Base-by-base conservation (phyloP, 257 asterid species). In the Nicotiana benthamiana region DNA sequence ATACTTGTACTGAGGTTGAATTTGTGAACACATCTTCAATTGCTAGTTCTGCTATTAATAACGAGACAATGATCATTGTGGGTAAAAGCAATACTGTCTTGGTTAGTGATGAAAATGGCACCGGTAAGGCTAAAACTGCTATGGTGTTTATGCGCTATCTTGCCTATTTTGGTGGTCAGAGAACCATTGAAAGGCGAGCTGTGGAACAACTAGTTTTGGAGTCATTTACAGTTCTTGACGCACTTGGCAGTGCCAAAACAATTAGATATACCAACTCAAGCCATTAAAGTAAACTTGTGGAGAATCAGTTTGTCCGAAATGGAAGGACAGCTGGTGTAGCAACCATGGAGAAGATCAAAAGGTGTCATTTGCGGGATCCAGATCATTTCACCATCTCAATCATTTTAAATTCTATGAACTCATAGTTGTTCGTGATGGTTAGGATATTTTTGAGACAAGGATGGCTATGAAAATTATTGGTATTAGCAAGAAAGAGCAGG, bases 201-300 rank as follows among this genome's bases (percentile, higher is more conserved):
- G 6, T 97, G 63, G 98, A 92, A 93, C 97, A 96, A 66, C 86
- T 97, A 66, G 92, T 96, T 34, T 97, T 94, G 48, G 96, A 91
- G 98, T 94, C 98, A 53, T 93, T 93, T 85, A 97, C 98, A 46
- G 94, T 92, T 36, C 97, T 94, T 63, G 98, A 94, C 89, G 98
- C 98, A 83, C 91, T 94, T 87, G 97, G 97, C 82, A 94, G 92
- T 89, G 97, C 97, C 70, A 28, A 28, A 28, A 28, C 30, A 94
- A 94, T 92, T 75, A 90, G 97, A 89, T 93, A 94, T 79, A 93
- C 93, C 90, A 94, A 94, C 86, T 94, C 98, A 43, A 94, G 98
- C 79, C 97, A 97, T 28, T 90, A 91, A 68, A 97, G 97, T 79
- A 93, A 94, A 86, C 91, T 94, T 80, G 97, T 94, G 68, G 97